Base-by-base conservation (phyloP, 257 asterid species). In the Solanum paucissectum region DNA sequence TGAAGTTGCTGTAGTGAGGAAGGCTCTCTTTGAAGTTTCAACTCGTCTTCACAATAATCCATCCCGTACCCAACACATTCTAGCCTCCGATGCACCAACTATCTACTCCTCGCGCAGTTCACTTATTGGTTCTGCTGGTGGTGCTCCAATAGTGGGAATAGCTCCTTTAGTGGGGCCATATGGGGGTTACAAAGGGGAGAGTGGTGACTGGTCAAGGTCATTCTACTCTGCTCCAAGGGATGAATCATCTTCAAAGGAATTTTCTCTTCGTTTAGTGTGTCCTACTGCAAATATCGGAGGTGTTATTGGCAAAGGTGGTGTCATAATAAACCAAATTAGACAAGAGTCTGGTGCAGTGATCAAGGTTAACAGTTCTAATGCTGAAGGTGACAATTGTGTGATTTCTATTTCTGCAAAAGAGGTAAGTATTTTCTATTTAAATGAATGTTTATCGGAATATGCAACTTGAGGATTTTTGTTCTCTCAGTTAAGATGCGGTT, bases 221-320 rank as follows among this genome's bases (percentile, higher is more conserved):
- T 62, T 86, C 69, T 73, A 86, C 73, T 12, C 88, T 29, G 69
- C 88, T 72, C 88, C 88, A 34, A 85, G 88, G 88, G 90, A 88
- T 88, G 88, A 88, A 60, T n/a, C 86, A 52, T 66, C 86, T 44
- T 76, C 90, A 66, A 89, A 87, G 83, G 89, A 89, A 64, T 83
- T 89, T 73, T 89, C 91, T 55, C 75, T 89, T 21, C 89, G 86
- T 82, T 44, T 89, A 83, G 68, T 86, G 85, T 86, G 91, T 83
- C 86, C 89, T 25, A 23, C 87, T 89, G 89, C 87, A 71, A 89
- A 86, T 69, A 82, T 88, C 3, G 89, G 90, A 52, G 87, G 87
- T 81, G 89, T 88, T 42, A 88, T 88, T 88, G 87, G 91, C 38
- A 89, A 89, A 72, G 89, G 91, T 36, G 91, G 91, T 55, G 85